Conservation (phyloP, 2,329 filamentous ascomycete species). For the Geosmithia flava region DNA sequence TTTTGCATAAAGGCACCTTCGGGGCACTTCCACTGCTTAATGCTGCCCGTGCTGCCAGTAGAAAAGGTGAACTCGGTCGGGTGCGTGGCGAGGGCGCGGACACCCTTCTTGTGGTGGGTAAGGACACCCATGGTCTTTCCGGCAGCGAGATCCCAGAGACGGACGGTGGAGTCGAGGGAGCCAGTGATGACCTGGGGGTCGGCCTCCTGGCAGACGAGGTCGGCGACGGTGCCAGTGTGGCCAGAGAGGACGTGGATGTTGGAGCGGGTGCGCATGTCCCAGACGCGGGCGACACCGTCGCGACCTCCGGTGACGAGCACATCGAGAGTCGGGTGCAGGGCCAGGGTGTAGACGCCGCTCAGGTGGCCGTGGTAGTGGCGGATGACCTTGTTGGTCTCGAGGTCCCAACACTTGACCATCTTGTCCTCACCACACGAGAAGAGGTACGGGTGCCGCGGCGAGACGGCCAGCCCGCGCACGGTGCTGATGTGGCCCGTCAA, state of each 20-base stretch:
- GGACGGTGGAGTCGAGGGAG: slow-evolving; percentile 84
- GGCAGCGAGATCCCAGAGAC: slow-evolving; percentile 90
- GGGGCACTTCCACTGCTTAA: slow-evolving; percentile 99
- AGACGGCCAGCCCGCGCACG: slow-evolving; percentile 83
- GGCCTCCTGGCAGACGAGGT: slow-evolving; percentile 85
- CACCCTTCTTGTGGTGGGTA: slow-evolving; percentile 97
- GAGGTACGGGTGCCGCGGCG: slow-evolving; percentile 85
- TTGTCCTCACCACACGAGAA: slow-evolving; percentile 99
- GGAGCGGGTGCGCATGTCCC: slow-evolving; percentile 95
- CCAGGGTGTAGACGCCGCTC: slow-evolving; percentile 86
- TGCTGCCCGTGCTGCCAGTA: slow-evolving; percentile 78
- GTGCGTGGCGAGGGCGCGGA: slow-evolving; percentile 72
- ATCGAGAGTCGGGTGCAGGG: slow-evolving; percentile 88
- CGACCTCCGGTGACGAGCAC: slow-evolving; percentile 89
- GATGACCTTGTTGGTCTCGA: slow-evolving; percentile 99
- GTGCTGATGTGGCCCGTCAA: slow-evolving; percentile 92
- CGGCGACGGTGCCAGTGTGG: slow-evolving; percentile 81
- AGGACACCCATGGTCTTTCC: slow-evolving; percentile 93
- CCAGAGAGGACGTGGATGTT: slow-evolving; percentile 90
- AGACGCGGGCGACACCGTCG: slow-evolving; percentile 88
- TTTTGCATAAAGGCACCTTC: slow-evolving; percentile 99
- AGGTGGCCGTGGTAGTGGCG: slow-evolving; percentile 95
- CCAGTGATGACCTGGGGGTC: slow-evolving; percentile 91
- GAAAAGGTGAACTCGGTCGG: slow-evolving; percentile 95
- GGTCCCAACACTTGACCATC: slow-evolving; percentile 99